Evolutionary conservation across 768 basidiomycete species (phyloP).

Genomic region (Pilatotrama ljubarskyi): DNA sequence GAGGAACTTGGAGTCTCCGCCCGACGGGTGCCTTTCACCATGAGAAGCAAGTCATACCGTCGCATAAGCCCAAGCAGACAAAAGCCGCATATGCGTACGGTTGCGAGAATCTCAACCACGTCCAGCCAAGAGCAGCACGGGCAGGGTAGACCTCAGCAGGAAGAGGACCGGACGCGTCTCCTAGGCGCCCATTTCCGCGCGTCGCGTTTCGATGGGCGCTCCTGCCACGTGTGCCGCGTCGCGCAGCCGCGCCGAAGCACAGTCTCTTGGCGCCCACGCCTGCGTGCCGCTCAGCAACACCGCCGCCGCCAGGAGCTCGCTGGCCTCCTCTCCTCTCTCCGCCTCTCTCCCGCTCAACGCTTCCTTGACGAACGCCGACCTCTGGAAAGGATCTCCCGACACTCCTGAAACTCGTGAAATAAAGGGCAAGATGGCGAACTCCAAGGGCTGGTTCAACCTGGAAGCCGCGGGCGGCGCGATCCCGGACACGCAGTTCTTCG

Average conservation of each 20-base stretch:
- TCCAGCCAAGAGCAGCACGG: too few species aligned
- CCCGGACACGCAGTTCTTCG: conserved; percentile 81
- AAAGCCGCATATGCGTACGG: too few species aligned
- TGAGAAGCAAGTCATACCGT: too few species aligned
- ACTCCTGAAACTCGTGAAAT: not conserved
- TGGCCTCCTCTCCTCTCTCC: conserved; percentile 3
- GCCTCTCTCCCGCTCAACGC: not conserved
- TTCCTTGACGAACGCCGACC: not conserved
- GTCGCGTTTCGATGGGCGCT: not conserved
- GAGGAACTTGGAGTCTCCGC: too few species aligned
- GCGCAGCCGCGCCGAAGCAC: conserved; percentile 8
- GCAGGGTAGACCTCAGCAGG: too few species aligned
- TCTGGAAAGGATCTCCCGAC: not conserved
- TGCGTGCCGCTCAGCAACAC: conserved; percentile 14
- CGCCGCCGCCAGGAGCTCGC: conserved; percentile 21
- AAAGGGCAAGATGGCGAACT: conserved; percentile 39
- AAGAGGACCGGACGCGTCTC: not conserved
- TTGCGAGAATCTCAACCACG: too few species aligned
- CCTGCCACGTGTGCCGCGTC: conserved; percentile 4
- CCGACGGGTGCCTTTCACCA: too few species aligned
- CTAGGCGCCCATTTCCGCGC: not conserved
- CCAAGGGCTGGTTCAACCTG: conserved; percentile 86
- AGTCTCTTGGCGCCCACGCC: conserved; percentile 8
- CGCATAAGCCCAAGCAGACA: too few species aligned
- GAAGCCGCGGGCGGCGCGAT: conserved; percentile 62